phyloP scores from a whole-genome alignment of 2,329 filamentous ascomycete genomes.

The Beauveria bassiana region DNA sequence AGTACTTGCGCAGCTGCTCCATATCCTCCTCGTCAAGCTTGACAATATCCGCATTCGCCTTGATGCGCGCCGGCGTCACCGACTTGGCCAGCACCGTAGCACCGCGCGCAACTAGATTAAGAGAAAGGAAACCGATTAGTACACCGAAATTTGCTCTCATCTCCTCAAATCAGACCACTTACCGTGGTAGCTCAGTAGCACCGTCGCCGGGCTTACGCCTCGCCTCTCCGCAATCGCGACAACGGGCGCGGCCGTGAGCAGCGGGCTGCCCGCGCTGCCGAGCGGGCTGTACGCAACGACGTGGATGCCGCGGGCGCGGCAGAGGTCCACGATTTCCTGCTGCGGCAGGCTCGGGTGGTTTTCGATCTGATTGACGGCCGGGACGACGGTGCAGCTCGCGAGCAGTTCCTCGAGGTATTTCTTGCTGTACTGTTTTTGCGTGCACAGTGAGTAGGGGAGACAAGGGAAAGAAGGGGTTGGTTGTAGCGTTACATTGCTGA shows the following conservation, averaged over 20 bases:
- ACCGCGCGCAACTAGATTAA: slow-evolving; percentile 52
- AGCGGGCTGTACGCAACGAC: slow-evolving; percentile 66
- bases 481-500: slow-evolving; percentile 41
- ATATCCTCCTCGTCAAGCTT: slow-evolving; percentile 56
- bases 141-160: background rate
- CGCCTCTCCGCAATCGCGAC: slow-evolving; percentile 58
- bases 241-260: slow-evolving; percentile 55
- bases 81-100: slow-evolving; percentile 68
- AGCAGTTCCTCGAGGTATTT: slow-evolving; percentile 49
- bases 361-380: slow-evolving; percentile 66
- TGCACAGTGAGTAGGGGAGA: background rate
- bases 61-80: slow-evolving; percentile 59
- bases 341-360: slow-evolving; percentile 66
- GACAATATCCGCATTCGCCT: slow-evolving; percentile 60
- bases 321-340: slow-evolving; percentile 63
- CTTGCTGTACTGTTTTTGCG: slow-evolving; percentile 36
- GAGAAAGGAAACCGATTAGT: background rate
- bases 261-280: slow-evolving; percentile 55
- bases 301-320: slow-evolving; percentile 60
- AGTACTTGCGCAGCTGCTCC: slow-evolving; percentile 52
- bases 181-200: slow-evolving; percentile 68
- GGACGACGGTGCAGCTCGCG: slow-evolving; percentile 43
- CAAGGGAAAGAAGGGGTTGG: too few relatives aligned
- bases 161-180: background rate
- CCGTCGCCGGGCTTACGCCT: slow-evolving; percentile 49